Evolutionary conservation across 129 eudicot species (phyloP).

Genomic region (Silybum marianum): DNA sequence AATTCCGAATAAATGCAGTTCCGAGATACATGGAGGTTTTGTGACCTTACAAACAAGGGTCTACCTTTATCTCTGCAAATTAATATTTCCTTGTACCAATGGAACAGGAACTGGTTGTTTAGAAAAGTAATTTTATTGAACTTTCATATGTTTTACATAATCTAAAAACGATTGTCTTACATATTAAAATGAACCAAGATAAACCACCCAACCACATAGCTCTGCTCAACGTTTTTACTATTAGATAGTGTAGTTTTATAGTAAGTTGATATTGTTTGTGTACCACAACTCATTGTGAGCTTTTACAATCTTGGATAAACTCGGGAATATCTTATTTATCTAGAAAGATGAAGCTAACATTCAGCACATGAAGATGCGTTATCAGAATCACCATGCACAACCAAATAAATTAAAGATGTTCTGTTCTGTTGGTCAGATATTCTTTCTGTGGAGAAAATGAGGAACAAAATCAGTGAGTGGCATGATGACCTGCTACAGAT

Average conservation of each 20-base stretch:
- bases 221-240: background rate
- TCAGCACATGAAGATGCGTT: too few relatives aligned
- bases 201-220: background rate
- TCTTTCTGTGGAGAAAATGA: too few relatives aligned
- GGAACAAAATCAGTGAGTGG: conserved; percentile 66
- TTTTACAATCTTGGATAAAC: conserved; percentile 51
- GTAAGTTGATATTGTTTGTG: conserved; percentile 5
- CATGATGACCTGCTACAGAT: conserved; percentile 47
- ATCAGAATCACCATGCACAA: too few relatives aligned
- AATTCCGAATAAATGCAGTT: background rate
- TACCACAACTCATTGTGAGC: conserved; percentile 25
- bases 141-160: too few relatives aligned
- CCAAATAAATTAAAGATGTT: too few relatives aligned
- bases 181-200: background rate
- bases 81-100: background rate
- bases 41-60: too few relatives aligned
- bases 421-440: too few relatives aligned
- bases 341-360: too few relatives aligned
- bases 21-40: conserved; percentile 7
- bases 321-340: conserved; percentile 97
- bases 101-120: background rate
- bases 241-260: background rate
- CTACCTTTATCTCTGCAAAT: too few relatives aligned
- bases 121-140: too few relatives aligned
- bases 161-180: background rate